Evolutionary conservation across 805 yeast species (phyloP).

Genomic region (Priceomyces haplophilus): DNA sequence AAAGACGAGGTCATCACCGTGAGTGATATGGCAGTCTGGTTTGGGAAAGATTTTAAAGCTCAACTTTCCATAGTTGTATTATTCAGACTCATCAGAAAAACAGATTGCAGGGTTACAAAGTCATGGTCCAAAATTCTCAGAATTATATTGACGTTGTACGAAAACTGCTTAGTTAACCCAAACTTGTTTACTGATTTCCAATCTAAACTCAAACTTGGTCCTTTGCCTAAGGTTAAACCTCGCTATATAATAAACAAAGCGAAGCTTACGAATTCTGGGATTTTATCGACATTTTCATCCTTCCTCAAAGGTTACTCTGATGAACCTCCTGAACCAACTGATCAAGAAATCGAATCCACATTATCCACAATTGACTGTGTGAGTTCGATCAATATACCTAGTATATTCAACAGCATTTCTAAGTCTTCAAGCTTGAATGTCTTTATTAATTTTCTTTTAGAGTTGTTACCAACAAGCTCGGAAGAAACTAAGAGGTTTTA

Average conservation of each 20-base stretch:
- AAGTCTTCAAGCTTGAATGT: conserved; percentile 34
- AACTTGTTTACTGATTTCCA: conserved; percentile 62
- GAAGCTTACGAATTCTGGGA: conserved; percentile 66
- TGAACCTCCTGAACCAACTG: conserved; percentile 87
- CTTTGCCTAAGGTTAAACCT: conserved; percentile 62
- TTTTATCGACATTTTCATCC: conserved; percentile 89
- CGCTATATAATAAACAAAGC: conserved; percentile 61
- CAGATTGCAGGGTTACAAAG: conserved; percentile 46
- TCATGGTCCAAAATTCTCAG: conserved; percentile 63
- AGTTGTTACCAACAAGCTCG: conserved; percentile 23
- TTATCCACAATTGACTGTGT: conserved; percentile 80
- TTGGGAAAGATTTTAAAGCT: conserved; percentile 89
- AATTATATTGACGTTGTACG: conserved; percentile 62
- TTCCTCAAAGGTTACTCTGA: conserved; percentile 85
- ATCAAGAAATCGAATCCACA: conserved; percentile 86
- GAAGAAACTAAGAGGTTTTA: conserved; percentile 36
- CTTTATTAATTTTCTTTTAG: conserved; percentile 26
- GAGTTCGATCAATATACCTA: conserved; percentile 59
- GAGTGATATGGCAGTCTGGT: conserved; percentile 73
- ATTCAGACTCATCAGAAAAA: conserved; percentile 69
- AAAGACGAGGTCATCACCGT: conserved; percentile 64
- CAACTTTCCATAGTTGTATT: conserved; percentile 85
- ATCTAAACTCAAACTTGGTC: conserved; percentile 47
- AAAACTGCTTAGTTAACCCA: conserved; percentile 69
- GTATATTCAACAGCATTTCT: conserved; percentile 53